Base-by-base conservation (phyloP, 2,329 filamentous ascomycete species). In the Chalaropsis ovoidea region DNA sequence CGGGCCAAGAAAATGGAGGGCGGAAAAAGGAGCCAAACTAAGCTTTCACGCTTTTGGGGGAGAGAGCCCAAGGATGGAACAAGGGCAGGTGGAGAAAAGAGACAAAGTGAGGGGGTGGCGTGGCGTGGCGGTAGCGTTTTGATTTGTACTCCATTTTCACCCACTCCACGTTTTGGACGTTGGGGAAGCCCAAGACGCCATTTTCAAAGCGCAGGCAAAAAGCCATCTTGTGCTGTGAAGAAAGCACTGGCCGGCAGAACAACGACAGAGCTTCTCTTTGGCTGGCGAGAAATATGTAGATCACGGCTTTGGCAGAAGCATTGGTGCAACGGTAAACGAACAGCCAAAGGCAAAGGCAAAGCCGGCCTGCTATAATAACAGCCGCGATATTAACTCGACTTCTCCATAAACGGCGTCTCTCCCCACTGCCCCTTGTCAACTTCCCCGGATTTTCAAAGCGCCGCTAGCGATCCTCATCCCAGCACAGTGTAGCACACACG, bases 401-500 rank as follows among this genome's bases (percentile, higher is more conserved):
- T 56, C 52, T 56, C 52, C 52, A 24, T 8, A 56, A 56, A 56
- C 52, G 17, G 52, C 52, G 22, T 11, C 5, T 54, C 49, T 47
- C 24, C 19, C 24, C 49, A 5, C 49, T 27, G 10, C 52, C 52
- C 58, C 58, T 19, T 61, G 58, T 41, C 58, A 15, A 62, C 42
- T 62, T 62, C 60, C 60, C 60, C 60, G 41, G 60, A 62, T 62
- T 62, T 62, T 42, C 60, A 56, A 31, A 27, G 22, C 52, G 24
- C 22, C 52, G 52, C 27, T 11, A 22, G 27, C 5, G 52, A 56
- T 42, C 39, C 39, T 62, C 27, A 27, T 45, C 10, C 39, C 39
- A 62, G 19, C 60, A 42, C 27, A 8, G 45, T 49, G n/a, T 22
- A 24, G 10, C 58, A 41, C 19, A 61, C 19, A 42, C 58, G 19